A percentile compares a stretch with the other conserved stretches of the same genome.
Evolutionary conservation across 768 basidiomycete species (phyloP).

Genomic region (Sarcodon aspratus): DNA sequence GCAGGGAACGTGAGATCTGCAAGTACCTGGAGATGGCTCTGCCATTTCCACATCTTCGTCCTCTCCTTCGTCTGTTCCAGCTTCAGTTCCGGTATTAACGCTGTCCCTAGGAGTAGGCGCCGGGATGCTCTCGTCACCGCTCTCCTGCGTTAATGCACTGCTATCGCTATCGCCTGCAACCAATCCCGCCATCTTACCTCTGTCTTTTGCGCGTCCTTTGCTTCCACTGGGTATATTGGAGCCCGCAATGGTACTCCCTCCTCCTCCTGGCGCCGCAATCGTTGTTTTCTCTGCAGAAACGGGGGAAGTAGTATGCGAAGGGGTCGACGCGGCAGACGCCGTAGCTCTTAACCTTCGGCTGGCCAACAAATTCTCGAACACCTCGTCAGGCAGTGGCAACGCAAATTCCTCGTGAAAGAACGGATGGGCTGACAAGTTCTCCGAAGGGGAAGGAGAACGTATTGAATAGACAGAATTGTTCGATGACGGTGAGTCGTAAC

Average conservation of each 20-base stretch:
- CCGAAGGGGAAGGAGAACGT: constrained; percentile 56
- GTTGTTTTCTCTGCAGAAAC: background rate
- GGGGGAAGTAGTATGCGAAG: constrained; percentile 22
- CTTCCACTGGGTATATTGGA: constrained; percentile 5
- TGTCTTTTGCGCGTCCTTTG: constrained; percentile 4
- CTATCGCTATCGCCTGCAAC: constrained; percentile 78
- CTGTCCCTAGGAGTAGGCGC: constrained; percentile 54
- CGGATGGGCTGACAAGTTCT: constrained; percentile 58
- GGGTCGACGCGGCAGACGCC: constrained; percentile 37
- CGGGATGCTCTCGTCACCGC: constrained; percentile 43
- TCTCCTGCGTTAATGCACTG: constrained; percentile 73
- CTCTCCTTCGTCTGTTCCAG: constrained; percentile 52
- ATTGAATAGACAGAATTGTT: constrained; percentile 34
- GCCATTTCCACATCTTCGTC: constrained; percentile 54
- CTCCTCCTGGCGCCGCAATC: constrained; percentile 14
- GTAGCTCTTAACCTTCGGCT: constrained; percentile 54
- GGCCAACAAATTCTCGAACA: constrained; percentile 47
- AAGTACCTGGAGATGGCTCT: constrained; percentile 48
- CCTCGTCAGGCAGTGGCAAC: constrained; percentile 43
- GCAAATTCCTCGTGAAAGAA: constrained; percentile 64
- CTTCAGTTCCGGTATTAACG: constrained; percentile 61
- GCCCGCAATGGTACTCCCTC: constrained; percentile 19
- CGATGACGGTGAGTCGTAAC: constrained; percentile 28
- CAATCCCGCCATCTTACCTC: constrained; percentile 53
- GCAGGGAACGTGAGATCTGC: background rate